These are phyloP conservation scores for Lolium rigidum DNA, from an alignment of 176 grass and related monocot species.

Conservation along the genomic window DNA sequence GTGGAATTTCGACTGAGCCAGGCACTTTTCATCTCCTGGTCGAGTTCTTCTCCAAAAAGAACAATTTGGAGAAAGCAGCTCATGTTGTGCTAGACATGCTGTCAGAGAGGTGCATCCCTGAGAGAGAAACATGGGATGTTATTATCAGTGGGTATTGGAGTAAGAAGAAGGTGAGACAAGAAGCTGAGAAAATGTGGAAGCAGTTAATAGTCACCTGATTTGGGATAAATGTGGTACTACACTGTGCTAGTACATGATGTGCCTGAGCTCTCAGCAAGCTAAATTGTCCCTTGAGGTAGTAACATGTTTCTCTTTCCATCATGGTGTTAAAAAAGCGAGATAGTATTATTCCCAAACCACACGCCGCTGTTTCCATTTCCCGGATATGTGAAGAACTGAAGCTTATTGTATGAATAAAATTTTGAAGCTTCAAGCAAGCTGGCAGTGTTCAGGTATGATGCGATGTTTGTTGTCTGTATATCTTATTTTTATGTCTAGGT, in stretches of 20 bases:
- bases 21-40: slow-evolving; percentile 70
- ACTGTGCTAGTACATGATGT: too few relatives aligned
- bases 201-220: too few relatives aligned
- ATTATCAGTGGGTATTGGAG: slow-evolving; percentile 70
- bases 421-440: not conserved
- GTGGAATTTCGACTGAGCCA: slow-evolving; percentile 68
- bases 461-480: not conserved
- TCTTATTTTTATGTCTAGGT: slow-evolving; percentile 21
- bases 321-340: not conserved
- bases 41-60: slow-evolving; percentile 66
- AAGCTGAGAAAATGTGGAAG: slow-evolving; percentile 53
- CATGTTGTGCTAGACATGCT: slow-evolving; percentile 78
- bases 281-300: too few relatives aligned
- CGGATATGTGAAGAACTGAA: slow-evolving; percentile 4
- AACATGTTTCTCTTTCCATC: not conserved
- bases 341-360: not conserved
- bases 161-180: slow-evolving; percentile 58
- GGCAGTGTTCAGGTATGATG: slow-evolving; percentile 36
- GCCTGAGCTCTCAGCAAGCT: too few relatives aligned
- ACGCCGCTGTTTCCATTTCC: not conserved
- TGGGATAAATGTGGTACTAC: too few relatives aligned
- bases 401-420: slow-evolving; percentile 2
- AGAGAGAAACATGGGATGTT: slow-evolving; percentile 65
- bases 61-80: slow-evolving; percentile 63
- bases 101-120: slow-evolving; percentile 72